phyloP scores from a whole-genome alignment of 108 stramenopile genomes.

The Nitzschia sp. region DNA sequence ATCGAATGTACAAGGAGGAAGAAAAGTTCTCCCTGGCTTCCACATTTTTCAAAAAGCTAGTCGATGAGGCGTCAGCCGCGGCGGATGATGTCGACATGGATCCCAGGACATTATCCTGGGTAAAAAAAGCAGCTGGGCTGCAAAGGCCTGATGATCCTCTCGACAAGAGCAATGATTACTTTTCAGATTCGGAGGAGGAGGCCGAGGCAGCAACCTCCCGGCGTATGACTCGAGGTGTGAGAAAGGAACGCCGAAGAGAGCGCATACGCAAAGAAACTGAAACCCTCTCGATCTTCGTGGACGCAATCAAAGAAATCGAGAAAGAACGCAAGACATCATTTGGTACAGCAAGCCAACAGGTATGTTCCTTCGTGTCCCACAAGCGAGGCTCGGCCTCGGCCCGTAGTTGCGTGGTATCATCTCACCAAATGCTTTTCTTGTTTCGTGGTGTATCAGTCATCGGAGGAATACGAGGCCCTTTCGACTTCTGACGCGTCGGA shows the following conservation, averaged over 20 bases:
- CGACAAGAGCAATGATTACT: constrained; percentile 12
- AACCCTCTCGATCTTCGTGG: constrained; percentile 13
- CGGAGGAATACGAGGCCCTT: too few relatives aligned
- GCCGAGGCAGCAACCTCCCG: neutral
- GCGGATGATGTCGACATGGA: constrained; percentile 3
- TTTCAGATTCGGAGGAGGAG: constrained; percentile 6
- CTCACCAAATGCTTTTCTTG: too few relatives aligned
- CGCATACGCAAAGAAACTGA: constrained; percentile 20
- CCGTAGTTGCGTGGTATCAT: neutral
- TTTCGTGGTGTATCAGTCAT: too few relatives aligned
- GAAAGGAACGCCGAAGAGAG: constrained; percentile 22
- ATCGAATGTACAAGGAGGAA: constrained; percentile 28
- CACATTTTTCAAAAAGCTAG: constrained; percentile 19
- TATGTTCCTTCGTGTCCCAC: too few relatives aligned
- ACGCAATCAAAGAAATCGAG: constrained; percentile 17
- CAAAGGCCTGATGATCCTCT: constrained; percentile 15
- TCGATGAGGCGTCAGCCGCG: constrained; percentile 2
- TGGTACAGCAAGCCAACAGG: too few relatives aligned
- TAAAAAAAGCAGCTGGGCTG: constrained; percentile 31
- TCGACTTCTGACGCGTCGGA: too few relatives aligned
- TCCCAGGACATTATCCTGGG: constrained; percentile 28
- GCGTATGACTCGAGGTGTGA: constrained; percentile 32
- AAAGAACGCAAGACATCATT: neutral
- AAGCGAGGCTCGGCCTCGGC: too few relatives aligned
- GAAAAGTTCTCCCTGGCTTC: constrained; percentile 28